phyloP scores from a whole-genome alignment of 208 protist species.

The Trypanosoma grayi region DNA sequence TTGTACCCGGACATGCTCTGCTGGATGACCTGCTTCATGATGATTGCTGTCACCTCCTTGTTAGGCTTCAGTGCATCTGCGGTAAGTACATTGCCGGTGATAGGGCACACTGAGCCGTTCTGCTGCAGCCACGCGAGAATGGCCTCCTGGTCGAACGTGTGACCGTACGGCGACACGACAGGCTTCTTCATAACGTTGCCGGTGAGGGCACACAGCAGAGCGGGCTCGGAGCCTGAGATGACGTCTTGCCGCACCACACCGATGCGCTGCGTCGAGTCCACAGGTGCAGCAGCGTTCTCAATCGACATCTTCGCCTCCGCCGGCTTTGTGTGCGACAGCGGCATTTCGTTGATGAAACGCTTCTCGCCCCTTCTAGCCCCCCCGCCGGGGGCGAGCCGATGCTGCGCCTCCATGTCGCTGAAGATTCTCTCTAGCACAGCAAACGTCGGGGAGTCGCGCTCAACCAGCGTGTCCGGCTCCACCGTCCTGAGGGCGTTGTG shows the following conservation, averaged over 20 bases:
- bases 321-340: constrained; percentile 41
- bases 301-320: constrained; percentile 69
- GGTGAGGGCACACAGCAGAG: constrained; percentile 82
- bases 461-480: constrained; percentile 63
- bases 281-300: constrained; percentile 56
- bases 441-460: constrained; percentile 65
- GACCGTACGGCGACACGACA: constrained; percentile 86
- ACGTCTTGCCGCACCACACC: constrained; percentile 41
- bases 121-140: constrained; percentile 86
- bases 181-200: constrained; percentile 91
- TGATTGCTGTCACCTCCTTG: constrained; percentile 53
- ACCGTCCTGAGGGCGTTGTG: constrained; percentile 67
- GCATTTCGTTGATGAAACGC: constrained; percentile 67
- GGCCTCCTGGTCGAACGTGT: constrained; percentile 84
- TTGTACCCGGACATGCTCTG: constrained; percentile 68
- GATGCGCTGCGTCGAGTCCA: constrained; percentile 47
- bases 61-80: constrained; percentile 64
- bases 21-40: constrained; percentile 79
- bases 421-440: constrained; percentile 65
- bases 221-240: constrained; percentile 52
- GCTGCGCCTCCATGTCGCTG: constrained; percentile 30
- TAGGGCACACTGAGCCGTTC: constrained; percentile 88
- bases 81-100: constrained; percentile 82
- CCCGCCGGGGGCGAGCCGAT: constrained; percentile 19
- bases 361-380: background rate